These are phyloP conservation scores for Suillus plorans DNA, from an alignment of 768 basidiomycete genomes.

Conservation along the genomic window DNA sequence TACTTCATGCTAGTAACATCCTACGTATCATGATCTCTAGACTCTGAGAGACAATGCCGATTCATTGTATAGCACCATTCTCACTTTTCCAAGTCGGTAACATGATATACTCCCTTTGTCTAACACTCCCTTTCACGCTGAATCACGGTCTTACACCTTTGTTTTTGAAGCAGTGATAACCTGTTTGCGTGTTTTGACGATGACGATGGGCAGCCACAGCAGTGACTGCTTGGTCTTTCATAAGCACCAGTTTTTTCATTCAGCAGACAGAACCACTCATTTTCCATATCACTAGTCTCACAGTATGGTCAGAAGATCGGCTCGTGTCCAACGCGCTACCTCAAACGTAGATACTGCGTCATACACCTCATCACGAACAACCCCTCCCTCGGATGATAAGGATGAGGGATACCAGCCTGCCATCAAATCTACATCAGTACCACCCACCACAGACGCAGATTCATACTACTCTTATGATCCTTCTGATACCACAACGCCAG, in stretches of 20 bases:
- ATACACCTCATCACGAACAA: background rate
- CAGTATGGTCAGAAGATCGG: background rate
- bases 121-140: background rate
- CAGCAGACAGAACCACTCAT: background rate
- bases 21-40: background rate
- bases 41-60: background rate
- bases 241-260: background rate
- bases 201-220: background rate
- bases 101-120: background rate
- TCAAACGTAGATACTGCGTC: background rate
- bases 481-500: conserved; percentile 7
- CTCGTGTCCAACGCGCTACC: background rate
- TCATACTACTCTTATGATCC: background rate
- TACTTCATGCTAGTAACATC: no score
- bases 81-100: background rate
- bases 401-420: background rate
- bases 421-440: background rate
- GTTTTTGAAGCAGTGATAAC: background rate
- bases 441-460: background rate
- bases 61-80: background rate
- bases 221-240: background rate
- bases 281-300: background rate
- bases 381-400: background rate
- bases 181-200: background rate
- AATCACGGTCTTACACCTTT: background rate